Evolutionary conservation across 2,329 filamentous ascomycete species (phyloP).

Genomic region (Leptographium procerum): DNA sequence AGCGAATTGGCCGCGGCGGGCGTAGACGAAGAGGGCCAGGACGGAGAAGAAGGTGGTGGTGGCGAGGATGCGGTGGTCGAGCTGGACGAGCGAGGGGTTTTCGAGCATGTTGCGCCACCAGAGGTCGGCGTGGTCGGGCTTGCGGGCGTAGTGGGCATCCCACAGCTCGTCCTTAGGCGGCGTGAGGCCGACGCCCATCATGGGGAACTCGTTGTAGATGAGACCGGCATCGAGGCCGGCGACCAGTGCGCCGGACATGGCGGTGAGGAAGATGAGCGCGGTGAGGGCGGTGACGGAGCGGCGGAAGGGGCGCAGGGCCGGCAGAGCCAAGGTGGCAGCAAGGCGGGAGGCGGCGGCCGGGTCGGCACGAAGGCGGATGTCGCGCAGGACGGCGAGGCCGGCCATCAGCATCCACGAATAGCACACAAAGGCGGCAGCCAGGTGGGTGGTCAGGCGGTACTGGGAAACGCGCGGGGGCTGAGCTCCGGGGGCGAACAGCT

Average conservation of each 20-base stretch:
- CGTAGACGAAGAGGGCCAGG: constrained; percentile 69
- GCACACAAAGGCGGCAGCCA: constrained; percentile 82
- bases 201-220: constrained; percentile 98
- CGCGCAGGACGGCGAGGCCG: constrained; percentile 72
- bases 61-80: constrained; percentile 88
- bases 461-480: constrained; percentile 91
- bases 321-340: constrained; percentile 51
- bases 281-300: constrained; percentile 60
- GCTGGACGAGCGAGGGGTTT: constrained; percentile 89
- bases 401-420: constrained; percentile 93
- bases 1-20: constrained; percentile 50
- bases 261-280: constrained; percentile 72
- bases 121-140: constrained; percentile 66
- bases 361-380: constrained; percentile 57
- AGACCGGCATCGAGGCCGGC: constrained; percentile 91
- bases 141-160: constrained; percentile 73
- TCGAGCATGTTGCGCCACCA: constrained; percentile 98
- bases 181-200: constrained; percentile 76
- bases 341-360: constrained; percentile 50
- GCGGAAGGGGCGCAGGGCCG: constrained; percentile 62
- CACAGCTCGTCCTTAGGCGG: constrained; percentile 77
- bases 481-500: constrained; percentile 81
- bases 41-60: constrained; percentile 78
- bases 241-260: constrained; percentile 87
- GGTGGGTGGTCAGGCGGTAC: constrained; percentile 81